Evolutionary conservation across 1,284 basidiomycete species (phyloP).

Genomic region (Porogramme epimiltina): DNA sequence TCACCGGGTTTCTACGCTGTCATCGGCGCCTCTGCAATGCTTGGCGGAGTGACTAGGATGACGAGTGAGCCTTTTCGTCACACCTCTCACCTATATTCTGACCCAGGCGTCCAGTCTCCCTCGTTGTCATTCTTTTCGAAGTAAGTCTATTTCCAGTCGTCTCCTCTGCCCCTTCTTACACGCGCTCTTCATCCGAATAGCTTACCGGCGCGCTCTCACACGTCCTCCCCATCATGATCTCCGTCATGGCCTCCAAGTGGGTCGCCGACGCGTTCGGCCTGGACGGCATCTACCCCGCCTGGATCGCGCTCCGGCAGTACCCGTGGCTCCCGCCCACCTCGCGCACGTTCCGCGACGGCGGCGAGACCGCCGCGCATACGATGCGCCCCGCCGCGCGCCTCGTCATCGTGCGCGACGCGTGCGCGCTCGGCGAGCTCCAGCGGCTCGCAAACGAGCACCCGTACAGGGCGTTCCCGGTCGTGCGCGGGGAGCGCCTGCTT

Average conservation of each 20-base stretch:
- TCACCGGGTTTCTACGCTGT: constrained; percentile 85
- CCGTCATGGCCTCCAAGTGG: constrained; percentile 77
- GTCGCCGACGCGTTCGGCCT: constrained; percentile 71
- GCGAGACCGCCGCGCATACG: constrained; percentile 60
- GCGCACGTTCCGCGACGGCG: constrained; percentile 64
- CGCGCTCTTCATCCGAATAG: constrained; percentile 27
- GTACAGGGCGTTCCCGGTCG: constrained; percentile 67
- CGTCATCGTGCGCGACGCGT: constrained; percentile 48
- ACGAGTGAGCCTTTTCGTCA: constrained; percentile 51
- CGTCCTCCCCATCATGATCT: constrained; percentile 79
- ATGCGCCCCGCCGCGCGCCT: constrained; percentile 60
- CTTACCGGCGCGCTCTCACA: constrained; percentile 74
- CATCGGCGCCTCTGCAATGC: constrained; percentile 79
- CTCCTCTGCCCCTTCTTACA: neutral
- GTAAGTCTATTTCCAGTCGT: constrained; percentile 31
- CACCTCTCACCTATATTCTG: neutral
- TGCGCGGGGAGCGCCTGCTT: constrained; percentile 50
- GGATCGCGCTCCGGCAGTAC: constrained; percentile 72
- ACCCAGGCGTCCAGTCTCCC: constrained; percentile 49
- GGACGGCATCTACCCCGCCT: constrained; percentile 75
- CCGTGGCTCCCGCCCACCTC: constrained; percentile 71
- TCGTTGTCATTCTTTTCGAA: constrained; percentile 77
- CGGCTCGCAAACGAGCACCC: constrained; percentile 43
- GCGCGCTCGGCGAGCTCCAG: constrained; percentile 53
- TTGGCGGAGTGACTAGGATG: constrained; percentile 83